phyloP scores from a whole-genome alignment of 169 alveolate genomes.

The Cryptosporidium sp. region DNA sequence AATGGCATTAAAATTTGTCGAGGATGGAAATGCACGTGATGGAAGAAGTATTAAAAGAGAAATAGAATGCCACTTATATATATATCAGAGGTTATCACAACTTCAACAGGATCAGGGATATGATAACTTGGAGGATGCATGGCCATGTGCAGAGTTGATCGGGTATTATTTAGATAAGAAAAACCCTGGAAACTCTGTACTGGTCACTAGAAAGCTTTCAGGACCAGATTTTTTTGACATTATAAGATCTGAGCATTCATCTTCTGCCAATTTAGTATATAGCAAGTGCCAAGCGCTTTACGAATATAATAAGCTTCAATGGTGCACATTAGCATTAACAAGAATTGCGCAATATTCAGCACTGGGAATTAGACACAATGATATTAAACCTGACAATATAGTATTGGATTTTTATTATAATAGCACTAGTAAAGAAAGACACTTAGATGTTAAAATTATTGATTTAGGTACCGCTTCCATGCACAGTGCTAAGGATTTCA shows the following conservation, averaged over 20 bases:
- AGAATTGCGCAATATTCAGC: constrained; percentile 85
- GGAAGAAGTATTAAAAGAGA: constrained; percentile 89
- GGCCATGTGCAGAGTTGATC: constrained; percentile 88
- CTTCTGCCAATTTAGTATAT: constrained; percentile 77
- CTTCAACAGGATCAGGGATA: constrained; percentile 76
- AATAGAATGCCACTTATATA: constrained; percentile 87
- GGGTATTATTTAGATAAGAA: constrained; percentile 87
- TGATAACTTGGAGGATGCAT: constrained; percentile 82
- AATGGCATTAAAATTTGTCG: constrained; percentile 87
- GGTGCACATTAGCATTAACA: constrained; percentile 87
- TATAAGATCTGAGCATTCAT: constrained; percentile 84
- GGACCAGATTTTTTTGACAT: constrained; percentile 89
- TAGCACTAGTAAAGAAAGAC: constrained; percentile 78
- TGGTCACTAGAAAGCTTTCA: constrained; percentile 85
- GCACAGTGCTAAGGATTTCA: constrained; percentile 86
- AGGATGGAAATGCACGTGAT: constrained; percentile 86
- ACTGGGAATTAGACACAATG: constrained; percentile 88
- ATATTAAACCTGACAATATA: constrained; percentile 88
- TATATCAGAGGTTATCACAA: constrained; percentile 82
- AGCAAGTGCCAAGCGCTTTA: constrained; percentile 82
- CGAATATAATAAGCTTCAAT: constrained; percentile 86
- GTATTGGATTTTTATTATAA: constrained; percentile 85
- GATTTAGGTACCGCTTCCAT: constrained; percentile 90
- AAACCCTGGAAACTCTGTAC: constrained; percentile 84
- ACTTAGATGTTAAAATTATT: constrained; percentile 85